A percentile compares a stretch with the other conserved stretches of the same genome.
Evolutionary conservation across 2,329 filamentous ascomycete genomes (phyloP).

Genomic region (Fusarium mangiferae): DNA sequence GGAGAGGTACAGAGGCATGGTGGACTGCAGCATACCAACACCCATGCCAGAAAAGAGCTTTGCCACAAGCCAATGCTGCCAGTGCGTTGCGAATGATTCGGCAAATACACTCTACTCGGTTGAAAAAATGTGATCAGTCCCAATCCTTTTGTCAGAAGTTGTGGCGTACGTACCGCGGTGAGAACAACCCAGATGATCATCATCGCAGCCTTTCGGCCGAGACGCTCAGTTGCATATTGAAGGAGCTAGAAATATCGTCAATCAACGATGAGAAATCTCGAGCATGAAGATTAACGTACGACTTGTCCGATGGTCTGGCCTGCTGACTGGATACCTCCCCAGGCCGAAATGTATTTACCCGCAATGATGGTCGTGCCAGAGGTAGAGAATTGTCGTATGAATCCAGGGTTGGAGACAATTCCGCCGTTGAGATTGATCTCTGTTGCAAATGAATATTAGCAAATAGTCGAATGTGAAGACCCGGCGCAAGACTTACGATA

Average conservation of each 20-base stretch:
- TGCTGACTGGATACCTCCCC: background rate
- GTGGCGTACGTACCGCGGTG: background rate
- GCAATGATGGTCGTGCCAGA: background rate
- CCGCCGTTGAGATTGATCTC: background rate
- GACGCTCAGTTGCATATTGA: background rate
- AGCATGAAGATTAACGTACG: background rate
- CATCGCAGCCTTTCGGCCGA: background rate
- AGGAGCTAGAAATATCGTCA: background rate
- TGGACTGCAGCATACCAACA: background rate
- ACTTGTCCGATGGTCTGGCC: background rate
- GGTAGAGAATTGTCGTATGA: background rate
- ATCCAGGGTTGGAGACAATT: background rate
- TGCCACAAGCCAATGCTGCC: background rate
- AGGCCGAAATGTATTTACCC: background rate
- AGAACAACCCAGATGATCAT: background rate
- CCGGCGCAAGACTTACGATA: background rate
- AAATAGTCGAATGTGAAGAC: rapidly evolving
- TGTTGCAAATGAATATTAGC: background rate
- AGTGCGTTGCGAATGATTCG: background rate
- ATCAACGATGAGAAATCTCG: rapidly evolving
- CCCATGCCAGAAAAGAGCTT: background rate
- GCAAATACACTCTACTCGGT: background rate
- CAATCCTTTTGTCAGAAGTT: background rate
- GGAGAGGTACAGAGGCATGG: background rate
- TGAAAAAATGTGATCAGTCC: background rate